phyloP scores from a whole-genome alignment of 192 early-diverging fungal species.

The Backusella sp. region DNA sequence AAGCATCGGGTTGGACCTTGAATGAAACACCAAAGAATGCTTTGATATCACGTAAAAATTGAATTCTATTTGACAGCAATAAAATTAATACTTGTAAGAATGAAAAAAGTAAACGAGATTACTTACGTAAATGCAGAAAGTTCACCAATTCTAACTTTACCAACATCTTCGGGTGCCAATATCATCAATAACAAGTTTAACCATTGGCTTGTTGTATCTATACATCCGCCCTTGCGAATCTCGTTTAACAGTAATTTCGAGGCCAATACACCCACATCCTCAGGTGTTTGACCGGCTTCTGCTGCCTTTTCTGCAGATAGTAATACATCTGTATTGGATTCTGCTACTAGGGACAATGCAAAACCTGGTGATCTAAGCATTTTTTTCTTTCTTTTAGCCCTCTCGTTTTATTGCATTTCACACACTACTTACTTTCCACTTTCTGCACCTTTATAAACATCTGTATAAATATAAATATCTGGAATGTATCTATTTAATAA shows the following conservation, averaged over 20 bases:
- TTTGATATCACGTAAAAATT: conserved; percentile 88
- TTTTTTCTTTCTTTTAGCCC: background rate
- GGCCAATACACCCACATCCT: conserved; percentile 81
- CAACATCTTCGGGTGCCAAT: conserved; percentile 89
- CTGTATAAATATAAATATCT: conserved; percentile 97
- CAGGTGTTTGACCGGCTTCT: conserved; percentile 77
- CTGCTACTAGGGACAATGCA: conserved; percentile 87
- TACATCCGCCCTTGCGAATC: conserved; percentile 86
- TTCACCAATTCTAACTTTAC: conserved; percentile 82
- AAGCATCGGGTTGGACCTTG: conserved; percentile 74
- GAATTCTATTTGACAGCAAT: conserved; percentile 57
- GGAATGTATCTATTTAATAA: conserved; percentile 93
- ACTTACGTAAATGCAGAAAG: conserved; percentile 85
- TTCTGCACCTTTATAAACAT: conserved; percentile 96
- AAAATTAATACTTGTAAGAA: background rate
- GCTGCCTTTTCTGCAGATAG: conserved; percentile 87
- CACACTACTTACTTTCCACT: conserved; percentile 59
- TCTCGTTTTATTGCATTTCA: background rate
- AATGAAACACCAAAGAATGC: conserved; percentile 89
- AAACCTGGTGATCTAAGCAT: conserved; percentile 79
- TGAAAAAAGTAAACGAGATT: background rate
- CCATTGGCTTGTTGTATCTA: conserved; percentile 89
- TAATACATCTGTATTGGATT: conserved; percentile 81
- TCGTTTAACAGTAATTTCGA: conserved; percentile 81
- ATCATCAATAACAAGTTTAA: conserved; percentile 84